Percentiles rank a stretch among this genome's conserved stretches.
phyloP scores from a whole-genome alignment of 1,284 basidiomycete species.

The Tylopilus sp. region DNA sequence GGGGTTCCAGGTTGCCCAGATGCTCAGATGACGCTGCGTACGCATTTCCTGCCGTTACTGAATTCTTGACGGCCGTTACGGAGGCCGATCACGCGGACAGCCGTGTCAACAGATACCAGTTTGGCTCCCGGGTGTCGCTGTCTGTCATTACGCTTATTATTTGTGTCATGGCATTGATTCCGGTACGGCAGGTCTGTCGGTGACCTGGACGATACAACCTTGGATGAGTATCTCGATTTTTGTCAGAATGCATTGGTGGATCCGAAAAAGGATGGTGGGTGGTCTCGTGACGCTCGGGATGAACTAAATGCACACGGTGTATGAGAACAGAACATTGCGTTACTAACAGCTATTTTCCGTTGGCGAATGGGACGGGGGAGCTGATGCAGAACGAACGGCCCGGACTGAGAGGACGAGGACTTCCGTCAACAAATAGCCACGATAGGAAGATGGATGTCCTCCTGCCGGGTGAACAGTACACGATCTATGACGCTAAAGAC shows the following conservation, averaged over 20 bases:
- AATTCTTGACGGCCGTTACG: slow-evolving; percentile 50
- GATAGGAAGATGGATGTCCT: slow-evolving; percentile 23
- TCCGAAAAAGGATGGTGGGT: slow-evolving; percentile 24
- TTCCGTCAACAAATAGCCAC: slow-evolving; percentile 31
- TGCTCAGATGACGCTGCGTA: slow-evolving; percentile 55
- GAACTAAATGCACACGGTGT: slow-evolving; percentile 15
- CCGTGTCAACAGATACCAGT: slow-evolving; percentile 30
- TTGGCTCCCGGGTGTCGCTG: slow-evolving; percentile 37
- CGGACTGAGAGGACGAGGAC: slow-evolving; percentile 4
- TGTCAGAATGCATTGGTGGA: slow-evolving; percentile 55
- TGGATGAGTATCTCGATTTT: slow-evolving; percentile 69
- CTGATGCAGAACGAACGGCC: background rate
- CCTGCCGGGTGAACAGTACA: slow-evolving; percentile 54
- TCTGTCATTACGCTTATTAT: slow-evolving; percentile 23
- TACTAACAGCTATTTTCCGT: slow-evolving; percentile 45
- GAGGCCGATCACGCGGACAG: slow-evolving; percentile 37
- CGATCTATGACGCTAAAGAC: slow-evolving; percentile 58
- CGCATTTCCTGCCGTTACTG: slow-evolving; percentile 54
- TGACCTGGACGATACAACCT: slow-evolving; percentile 47
- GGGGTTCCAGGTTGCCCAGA: slow-evolving; percentile 43
- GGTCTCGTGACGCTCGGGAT: slow-evolving; percentile 4
- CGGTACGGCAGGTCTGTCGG: slow-evolving; percentile 46
- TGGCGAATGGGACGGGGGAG: slow-evolving; percentile 15
- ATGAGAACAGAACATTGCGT: slow-evolving; percentile 22
- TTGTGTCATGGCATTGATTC: slow-evolving; percentile 13